Evolutionary conservation across 495 filamentous ascomycete genomes (phyloP).

Genomic region (Talaromyces ruber): DNA sequence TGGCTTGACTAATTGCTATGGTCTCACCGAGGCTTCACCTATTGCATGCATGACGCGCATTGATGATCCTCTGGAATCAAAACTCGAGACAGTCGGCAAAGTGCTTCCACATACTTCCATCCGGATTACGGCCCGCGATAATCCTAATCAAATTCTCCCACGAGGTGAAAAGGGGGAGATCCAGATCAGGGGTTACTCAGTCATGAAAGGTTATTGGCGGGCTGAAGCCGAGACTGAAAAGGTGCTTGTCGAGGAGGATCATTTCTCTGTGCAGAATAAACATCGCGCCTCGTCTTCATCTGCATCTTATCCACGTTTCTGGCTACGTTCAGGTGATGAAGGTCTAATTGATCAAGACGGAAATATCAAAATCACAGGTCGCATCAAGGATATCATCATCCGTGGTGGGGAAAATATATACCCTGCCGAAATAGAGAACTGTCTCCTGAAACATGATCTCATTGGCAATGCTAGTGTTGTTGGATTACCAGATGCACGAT

Average conservation of each 20-base stretch:
- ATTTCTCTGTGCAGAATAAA: too few species aligned
- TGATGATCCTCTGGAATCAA: conserved; percentile 53
- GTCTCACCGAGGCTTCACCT: conserved; percentile 25
- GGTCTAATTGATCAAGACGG: conserved; percentile 34
- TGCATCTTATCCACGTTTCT: too few species aligned
- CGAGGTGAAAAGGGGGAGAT: conserved; percentile 63
- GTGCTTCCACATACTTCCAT: conserved; percentile 64
- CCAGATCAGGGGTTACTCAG: conserved; percentile 61
- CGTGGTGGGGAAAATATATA: conserved; percentile 26
- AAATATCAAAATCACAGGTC: conserved; percentile 31
- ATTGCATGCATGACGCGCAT: conserved; percentile 65
- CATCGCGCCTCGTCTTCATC: too few species aligned
- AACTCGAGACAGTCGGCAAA: conserved; percentile 59
- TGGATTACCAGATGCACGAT: conserved; percentile 44
- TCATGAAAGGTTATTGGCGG: conserved; percentile 80
- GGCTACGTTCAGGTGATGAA: conserved; percentile 50
- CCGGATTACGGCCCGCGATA: conserved; percentile 53
- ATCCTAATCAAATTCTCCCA: conserved; percentile 11
- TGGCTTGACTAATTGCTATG: conserved; percentile 54
- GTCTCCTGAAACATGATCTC: conserved; percentile 9
- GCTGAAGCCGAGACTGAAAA: conserved; percentile 30
- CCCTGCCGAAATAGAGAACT: conserved; percentile 18
- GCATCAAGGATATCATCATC: conserved; percentile 61
- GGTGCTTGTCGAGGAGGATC: not conserved
- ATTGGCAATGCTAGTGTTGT: conserved; percentile 17